Evolutionary conservation across 2,329 filamentous ascomycete species (phyloP), one percentile per base, ranked within the genome.

Genomic region (Shiraia sp.): DNA sequence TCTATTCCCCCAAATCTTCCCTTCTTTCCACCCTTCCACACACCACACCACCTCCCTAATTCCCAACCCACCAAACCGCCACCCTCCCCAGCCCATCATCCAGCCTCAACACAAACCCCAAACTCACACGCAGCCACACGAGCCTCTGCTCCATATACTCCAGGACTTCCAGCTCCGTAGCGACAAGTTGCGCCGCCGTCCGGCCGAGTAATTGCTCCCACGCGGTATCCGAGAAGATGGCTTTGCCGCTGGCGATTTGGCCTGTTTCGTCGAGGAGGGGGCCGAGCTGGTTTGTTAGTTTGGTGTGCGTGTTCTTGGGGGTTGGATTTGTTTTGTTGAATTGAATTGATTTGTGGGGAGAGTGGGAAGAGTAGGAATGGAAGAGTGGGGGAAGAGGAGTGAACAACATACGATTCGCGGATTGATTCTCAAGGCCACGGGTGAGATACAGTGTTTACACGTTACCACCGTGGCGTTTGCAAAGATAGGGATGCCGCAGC

Each of bases 221-320:
- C 0, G 81, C 81, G 2, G 66, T 42, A 12, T 75, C 66, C 4
- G 73, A 76, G 67, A 82, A 76, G 13, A 82, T 63, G 2, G 83
- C 64, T 59, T 81, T 82, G 0, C 75, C 76, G 2, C 71, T 58
- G 1, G 63, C 57, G 7, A 83, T 71, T 24, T 70, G 71, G 4
- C 78, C 81, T 0, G 80, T 84, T 59, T 85, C 82, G 45, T 85
- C 75, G 34, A 75, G 53, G 5, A 77, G 44, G 26, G 67, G 63
- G 4, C 72, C 72, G 19, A 77, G 54, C 69, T 72, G 17, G 25
- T 22, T n/a, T n/a, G n/a, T n/a, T n/a, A n/a, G n/a, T n/a, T n/a
- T n/a, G n/a, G n/a, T n/a, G n/a, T n/a, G n/a, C n/a, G n/a, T n/a
- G n/a, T n/a, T n/a, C n/a, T n/a, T n/a, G n/a, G n/a, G n/a, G n/a